Evolutionary conservation across 768 basidiomycete species (phyloP).

Genomic region (Lanmaoa pseudosensibilis): DNA sequence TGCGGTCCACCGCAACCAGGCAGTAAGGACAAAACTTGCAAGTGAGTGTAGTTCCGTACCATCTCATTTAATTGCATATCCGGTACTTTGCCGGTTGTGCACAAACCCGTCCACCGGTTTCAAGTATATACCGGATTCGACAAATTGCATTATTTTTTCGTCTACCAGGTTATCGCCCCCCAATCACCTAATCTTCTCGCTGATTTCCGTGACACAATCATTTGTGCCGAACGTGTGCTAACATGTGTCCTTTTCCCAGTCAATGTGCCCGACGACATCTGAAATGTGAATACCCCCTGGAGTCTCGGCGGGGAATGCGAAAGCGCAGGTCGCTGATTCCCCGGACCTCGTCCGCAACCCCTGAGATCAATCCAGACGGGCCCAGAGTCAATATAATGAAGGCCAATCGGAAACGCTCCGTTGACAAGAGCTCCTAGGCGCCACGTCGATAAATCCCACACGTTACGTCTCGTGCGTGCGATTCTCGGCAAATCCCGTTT

Average conservation of each 20-base stretch:
- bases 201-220: constrained; percentile 26
- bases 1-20: constrained; percentile 59
- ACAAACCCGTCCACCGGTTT: constrained; percentile 15
- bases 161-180: constrained; percentile 14
- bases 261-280: constrained; percentile 72
- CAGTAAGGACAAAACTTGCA: constrained; percentile 60
- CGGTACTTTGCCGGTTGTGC: constrained; percentile 5
- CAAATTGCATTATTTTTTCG: neutral
- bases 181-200: constrained; percentile 26
- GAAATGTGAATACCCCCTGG: constrained; percentile 68
- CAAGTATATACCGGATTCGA: constrained; percentile 12
- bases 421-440: constrained; percentile 27
- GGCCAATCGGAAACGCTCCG: constrained; percentile 29
- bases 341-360: constrained; percentile 26
- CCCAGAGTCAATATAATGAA: constrained; percentile 26
- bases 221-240: constrained; percentile 16
- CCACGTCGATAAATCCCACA: neutral
- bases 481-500: constrained; percentile 6
- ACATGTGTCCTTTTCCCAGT: constrained; percentile 40
- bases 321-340: constrained; percentile 39
- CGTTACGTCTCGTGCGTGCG: constrained; percentile 10
- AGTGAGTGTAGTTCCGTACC: constrained; percentile 44
- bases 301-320: constrained; percentile 70
- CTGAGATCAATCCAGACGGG: constrained; percentile 27
- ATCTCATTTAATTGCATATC: neutral